Evolutionary conservation across 805 yeast genomes (phyloP).

Genomic region (Barnettozyma californica): DNA sequence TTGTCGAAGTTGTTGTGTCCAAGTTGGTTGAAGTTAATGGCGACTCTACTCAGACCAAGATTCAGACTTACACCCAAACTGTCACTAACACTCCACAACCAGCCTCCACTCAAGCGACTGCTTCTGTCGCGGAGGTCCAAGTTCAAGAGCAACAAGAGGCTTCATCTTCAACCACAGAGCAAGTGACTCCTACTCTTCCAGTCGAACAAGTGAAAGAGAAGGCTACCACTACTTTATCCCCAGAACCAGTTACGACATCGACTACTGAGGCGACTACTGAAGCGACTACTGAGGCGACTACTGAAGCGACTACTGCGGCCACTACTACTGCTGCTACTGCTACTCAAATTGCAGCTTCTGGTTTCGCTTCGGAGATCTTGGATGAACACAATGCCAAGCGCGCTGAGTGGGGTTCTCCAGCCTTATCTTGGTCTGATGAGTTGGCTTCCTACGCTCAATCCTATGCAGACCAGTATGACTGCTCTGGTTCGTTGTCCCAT

Average conservation of each 20-base stretch:
- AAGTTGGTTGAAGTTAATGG: slow-evolving; percentile 19
- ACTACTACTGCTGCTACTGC: slow-evolving; percentile 21
- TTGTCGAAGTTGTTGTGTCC: slow-evolving; percentile 22
- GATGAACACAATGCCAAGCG: slow-evolving; percentile 47
- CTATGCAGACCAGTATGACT: slow-evolving; percentile 50
- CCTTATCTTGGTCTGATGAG: slow-evolving; percentile 45
- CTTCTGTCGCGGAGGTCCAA: slow-evolving; percentile 13
- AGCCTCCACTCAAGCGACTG: slow-evolving; percentile 13
- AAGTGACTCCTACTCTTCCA: neutral
- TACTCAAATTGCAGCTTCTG: slow-evolving; percentile 13
- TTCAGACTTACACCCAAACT: slow-evolving; percentile 21
- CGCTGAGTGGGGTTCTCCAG: slow-evolving; percentile 39
- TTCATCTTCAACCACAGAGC: neutral
- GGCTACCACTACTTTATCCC: slow-evolving; percentile 6
- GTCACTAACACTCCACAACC: slow-evolving; percentile 7
- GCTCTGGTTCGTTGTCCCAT: slow-evolving; percentile 58
- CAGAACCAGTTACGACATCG: slow-evolving; percentile 9
- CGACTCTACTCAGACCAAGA: slow-evolving; percentile 19
- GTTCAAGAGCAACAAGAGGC: slow-evolving; percentile 14
- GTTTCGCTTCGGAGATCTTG: slow-evolving; percentile 39
- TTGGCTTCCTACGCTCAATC: slow-evolving; percentile 45
- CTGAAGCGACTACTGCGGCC: slow-evolving; percentile 22
- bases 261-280: slow-evolving; percentile 10
- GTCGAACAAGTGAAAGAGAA: neutral
- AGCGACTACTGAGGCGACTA: slow-evolving; percentile 21